phyloP scores from a whole-genome alignment of 257 asterid species.

The Leptodermis oblonga region DNA sequence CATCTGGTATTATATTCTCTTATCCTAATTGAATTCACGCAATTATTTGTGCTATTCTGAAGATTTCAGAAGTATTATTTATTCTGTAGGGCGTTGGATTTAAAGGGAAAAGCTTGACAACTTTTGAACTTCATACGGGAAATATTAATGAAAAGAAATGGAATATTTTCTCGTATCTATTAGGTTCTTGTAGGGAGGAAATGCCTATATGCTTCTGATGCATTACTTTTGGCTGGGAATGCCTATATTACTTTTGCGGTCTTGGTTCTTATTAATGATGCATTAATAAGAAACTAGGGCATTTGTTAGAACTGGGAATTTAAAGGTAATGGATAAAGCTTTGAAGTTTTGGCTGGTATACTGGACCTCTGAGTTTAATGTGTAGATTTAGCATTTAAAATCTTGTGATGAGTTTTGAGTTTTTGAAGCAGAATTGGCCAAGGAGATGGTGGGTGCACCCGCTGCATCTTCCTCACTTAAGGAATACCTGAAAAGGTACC shows the following conservation, averaged over 20 bases:
- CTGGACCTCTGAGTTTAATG: not conserved
- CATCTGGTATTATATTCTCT: not conserved
- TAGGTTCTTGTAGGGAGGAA: not conserved
- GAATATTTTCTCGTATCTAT: not conserved
- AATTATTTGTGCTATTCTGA: not conserved
- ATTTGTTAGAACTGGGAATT: not conserved
- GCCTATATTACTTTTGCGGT: too few species aligned
- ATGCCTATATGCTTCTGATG: not conserved
- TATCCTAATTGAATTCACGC: not conserved
- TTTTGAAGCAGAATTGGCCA: slow-evolving; percentile 2
- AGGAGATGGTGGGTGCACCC: slow-evolving; percentile 42
- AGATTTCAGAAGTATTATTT: not conserved
- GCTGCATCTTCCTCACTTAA: slow-evolving; percentile 52
- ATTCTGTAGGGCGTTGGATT: not conserved
- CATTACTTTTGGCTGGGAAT: not conserved
- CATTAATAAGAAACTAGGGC: not conserved
- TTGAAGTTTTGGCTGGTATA: not conserved
- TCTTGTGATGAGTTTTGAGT: not conserved
- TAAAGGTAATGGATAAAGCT: not conserved
- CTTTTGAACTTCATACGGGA: not conserved
- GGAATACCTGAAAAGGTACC: slow-evolving; percentile 69
- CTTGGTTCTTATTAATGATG: not conserved
- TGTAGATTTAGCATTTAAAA: not conserved
- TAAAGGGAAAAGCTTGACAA: not conserved
- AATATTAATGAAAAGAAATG: not conserved